These are phyloP conservation scores for Eucalyptus erythrocorys DNA, from an alignment of 345 rosid genomes.

Conservation along the genomic window DNA sequence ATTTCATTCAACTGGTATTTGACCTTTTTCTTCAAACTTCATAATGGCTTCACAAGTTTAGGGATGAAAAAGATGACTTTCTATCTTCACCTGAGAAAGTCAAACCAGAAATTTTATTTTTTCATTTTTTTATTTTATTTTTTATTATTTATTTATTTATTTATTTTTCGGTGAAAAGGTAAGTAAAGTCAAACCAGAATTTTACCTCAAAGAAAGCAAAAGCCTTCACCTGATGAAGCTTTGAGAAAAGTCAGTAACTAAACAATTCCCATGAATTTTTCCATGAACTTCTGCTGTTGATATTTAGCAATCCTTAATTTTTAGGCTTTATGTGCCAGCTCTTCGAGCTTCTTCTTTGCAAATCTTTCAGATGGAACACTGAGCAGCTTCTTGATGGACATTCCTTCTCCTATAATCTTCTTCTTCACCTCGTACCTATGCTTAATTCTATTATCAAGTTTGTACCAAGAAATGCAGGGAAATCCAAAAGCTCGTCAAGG, in stretches of 20 bases:
- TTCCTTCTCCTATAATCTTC: conserved; percentile 39
- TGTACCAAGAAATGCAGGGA: conserved; percentile 79
- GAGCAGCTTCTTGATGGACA: conserved; percentile 65
- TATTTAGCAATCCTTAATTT: not conserved
- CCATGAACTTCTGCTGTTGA: not conserved
- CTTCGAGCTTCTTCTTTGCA: conserved; percentile 4
- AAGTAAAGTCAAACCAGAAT: conserved; percentile 10
- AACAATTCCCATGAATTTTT: not conserved
- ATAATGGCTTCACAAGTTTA: not conserved
- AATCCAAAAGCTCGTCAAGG: conserved; percentile 54
- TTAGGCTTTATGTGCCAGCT: not conserved
- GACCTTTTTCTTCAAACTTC: not conserved
- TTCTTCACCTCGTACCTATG: conserved; percentile 51
- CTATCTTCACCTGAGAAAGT: not conserved
- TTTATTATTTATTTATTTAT: too few relatives aligned
- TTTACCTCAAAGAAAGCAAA: not conserved
- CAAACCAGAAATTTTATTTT: conserved; percentile 22
- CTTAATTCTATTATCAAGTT: conserved; percentile 73
- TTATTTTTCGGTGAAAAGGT: too few relatives aligned
- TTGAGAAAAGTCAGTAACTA: not conserved
- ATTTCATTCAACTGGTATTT: not conserved
- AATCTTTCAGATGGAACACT: conserved; percentile 48
- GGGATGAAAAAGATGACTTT: not conserved
- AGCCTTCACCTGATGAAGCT: not conserved
- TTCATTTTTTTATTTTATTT: too few relatives aligned